phyloP scores from a whole-genome alignment of 2,329 filamentous ascomycete species.

The Cercospora citrullina region DNA sequence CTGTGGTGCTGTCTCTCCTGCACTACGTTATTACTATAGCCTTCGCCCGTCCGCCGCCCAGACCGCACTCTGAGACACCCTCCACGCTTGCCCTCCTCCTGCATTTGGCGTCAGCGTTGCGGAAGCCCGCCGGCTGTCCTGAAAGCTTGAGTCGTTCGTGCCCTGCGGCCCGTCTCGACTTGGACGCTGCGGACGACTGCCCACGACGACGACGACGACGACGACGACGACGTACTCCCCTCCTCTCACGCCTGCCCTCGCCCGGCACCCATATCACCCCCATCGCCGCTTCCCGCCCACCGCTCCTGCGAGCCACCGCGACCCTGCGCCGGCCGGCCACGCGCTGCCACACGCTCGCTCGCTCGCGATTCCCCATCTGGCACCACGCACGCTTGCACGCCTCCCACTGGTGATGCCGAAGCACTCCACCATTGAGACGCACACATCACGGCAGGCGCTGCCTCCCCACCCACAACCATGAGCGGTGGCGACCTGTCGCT shows the following conservation, averaged over 20 bases:
- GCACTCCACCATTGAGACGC: constrained; percentile 9
- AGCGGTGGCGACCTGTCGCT: constrained; percentile 83
- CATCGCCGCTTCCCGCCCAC: neutral
- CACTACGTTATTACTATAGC: neutral
- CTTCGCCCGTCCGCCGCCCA: neutral
- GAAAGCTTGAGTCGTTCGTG: neutral
- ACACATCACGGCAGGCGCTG: constrained; percentile 16
- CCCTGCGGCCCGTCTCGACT: neutral
- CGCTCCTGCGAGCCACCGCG: neutral
- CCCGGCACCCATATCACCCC: neutral
- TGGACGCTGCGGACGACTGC: neutral
- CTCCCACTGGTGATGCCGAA: constrained; percentile 13
- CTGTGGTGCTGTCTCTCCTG: neutral
- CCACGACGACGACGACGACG: neutral
- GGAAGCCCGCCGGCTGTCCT: neutral
- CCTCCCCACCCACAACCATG: constrained; percentile 57
- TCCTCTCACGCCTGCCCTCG: neutral
- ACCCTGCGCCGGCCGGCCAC: constrained; percentile 2
- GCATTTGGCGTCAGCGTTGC: neutral
- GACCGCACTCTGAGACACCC: neutral
- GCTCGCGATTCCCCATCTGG: constrained; percentile 19
- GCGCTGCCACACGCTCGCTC: constrained; percentile 1
- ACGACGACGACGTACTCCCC: neutral
- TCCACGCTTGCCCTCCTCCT: neutral
- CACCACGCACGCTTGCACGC: neutral